Conservation (phyloP, 2,329 filamentous ascomycete species). For the Lecanosticta acicola region DNA sequence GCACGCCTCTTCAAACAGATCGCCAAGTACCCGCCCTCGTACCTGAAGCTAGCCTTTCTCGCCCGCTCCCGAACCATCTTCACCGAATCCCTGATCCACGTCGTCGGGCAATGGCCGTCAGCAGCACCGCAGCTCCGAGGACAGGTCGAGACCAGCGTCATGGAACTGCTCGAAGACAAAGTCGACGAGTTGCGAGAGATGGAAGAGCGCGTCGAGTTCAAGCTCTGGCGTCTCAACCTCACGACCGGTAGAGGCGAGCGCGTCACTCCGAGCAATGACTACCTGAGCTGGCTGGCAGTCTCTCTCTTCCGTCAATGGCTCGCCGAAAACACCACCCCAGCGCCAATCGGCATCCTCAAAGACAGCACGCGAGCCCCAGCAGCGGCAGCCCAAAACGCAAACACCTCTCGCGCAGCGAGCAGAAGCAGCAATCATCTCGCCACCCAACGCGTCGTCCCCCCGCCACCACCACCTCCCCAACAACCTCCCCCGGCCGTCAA, state of each 20-base stretch:
- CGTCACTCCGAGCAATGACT: conserved; percentile 71
- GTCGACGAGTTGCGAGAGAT: conserved; percentile 84
- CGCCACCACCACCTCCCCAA: conserved; percentile 21
- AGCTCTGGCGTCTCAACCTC: conserved; percentile 74
- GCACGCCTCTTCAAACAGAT: conserved; percentile 91
- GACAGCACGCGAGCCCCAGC: conserved; percentile 18
- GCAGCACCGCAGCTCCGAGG: conserved; percentile 71
- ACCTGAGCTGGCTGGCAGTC: conserved; percentile 84
- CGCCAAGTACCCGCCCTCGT: conserved; percentile 89
- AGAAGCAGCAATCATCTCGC: conserved; percentile 25
- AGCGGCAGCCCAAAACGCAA: conserved; percentile 1
- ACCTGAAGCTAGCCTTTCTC: conserved; percentile 82
- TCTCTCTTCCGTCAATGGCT: conserved; percentile 89
- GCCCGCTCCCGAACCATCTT: conserved; percentile 75
- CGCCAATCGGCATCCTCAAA: conserved; percentile 51
- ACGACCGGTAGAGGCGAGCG: conserved; percentile 75
- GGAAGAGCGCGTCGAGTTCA: conserved; percentile 71
- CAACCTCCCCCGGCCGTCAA: conserved; percentile 32
- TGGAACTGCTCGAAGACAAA: conserved; percentile 92
- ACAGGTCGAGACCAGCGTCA: conserved; percentile 65
- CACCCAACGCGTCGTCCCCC: conserved; percentile 24
- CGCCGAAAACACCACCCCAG: conserved; percentile 78
- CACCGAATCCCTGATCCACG: conserved; percentile 76
- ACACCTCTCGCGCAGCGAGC: conserved; percentile 13
- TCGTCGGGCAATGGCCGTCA: conserved; percentile 88